Evolutionary conservation across 2,329 filamentous ascomycete genomes (phyloP).

Genomic region (Akanthomyces muscarius): DNA sequence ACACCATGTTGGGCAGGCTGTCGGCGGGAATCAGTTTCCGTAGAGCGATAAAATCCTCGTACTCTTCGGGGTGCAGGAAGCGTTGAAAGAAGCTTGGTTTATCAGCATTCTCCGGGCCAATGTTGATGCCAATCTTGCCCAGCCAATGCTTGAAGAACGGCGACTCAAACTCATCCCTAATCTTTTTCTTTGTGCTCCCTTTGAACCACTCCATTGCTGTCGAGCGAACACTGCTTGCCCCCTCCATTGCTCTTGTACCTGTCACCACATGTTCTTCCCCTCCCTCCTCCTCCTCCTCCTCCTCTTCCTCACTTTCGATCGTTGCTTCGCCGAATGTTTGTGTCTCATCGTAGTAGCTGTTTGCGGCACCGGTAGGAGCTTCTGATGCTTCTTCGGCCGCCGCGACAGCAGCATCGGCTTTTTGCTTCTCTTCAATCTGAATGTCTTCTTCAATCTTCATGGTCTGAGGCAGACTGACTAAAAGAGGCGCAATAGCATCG

Average conservation of each 20-base stretch:
- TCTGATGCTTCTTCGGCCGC: conserved; percentile 25
- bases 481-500: conserved; percentile 67
- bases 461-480: conserved; percentile 77
- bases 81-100: conserved; percentile 54
- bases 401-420: conserved; percentile 29
- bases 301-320: conserved; percentile 24
- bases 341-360: conserved; percentile 32
- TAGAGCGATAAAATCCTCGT: conserved; percentile 67
- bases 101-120: conserved; percentile 25
- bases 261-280: conserved; percentile 23
- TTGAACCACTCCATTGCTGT: conserved; percentile 34
- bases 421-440: conserved; percentile 43
- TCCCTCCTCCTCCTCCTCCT: conserved; percentile 27
- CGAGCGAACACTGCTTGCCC: conserved; percentile 32
- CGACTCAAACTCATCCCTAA: conserved; percentile 25
- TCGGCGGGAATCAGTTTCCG: conserved; percentile 64
- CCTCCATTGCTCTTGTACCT: conserved; percentile 33
- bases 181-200: conserved; percentile 34
- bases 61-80: conserved; percentile 75
- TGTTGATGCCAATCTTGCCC: conserved; percentile 26
- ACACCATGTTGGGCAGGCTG: conserved; percentile 39
- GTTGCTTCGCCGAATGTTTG: conserved; percentile 18
- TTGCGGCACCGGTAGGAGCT: conserved; percentile 27
- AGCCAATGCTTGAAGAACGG: conserved; percentile 28
- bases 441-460: conserved; percentile 53